Base-by-base conservation (phyloP, 495 filamentous ascomycete species). In the Xylaria longipes region DNA sequence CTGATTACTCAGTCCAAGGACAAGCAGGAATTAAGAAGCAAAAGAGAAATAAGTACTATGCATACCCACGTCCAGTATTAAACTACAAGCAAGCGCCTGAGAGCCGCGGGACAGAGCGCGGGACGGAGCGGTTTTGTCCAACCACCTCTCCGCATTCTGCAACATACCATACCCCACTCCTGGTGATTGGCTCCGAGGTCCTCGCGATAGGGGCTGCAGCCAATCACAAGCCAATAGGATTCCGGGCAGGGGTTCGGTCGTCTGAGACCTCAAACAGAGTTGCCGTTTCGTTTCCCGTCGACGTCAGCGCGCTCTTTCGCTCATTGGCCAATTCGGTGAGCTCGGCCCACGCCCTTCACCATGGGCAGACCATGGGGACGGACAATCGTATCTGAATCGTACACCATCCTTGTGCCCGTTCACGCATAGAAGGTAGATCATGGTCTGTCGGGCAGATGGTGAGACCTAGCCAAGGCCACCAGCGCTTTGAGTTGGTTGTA, bases 251-350 rank as follows among this genome's bases (percentile, higher is more conserved):
- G 73, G 71, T 52, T 7, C 0, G 41, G 15, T 54, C 66, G 33
- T 63, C 74, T 72, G 73, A 70, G 63, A 77, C 62, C 73, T 78
- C 76, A 78, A 78, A 78, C 76, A 67, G 65, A 56, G 35, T 15
- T 15, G 52, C 41, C 46, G 76, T 78, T 78, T 78, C 76, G 76
- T 78, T 78, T 78, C 68, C 17, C 60, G 41, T 43, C 57, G 35
- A 69, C 62, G 69, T 69, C 75, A 75, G 71, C 73, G 69, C 43
- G 43, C 5, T 46, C 67, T 48, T 41, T 15, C 25, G 67, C 62
- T 57, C 57, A 76, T 78, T 78, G 76, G 76, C 27, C 43, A 54
- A 60, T 61, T 39, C n/a, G 29, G 35, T 33, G 29, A 41, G 4
- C 46, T 25, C 33, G 41, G 50, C 4, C 48, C 56, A 35, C 37